Evolutionary conservation across 2,329 filamentous ascomycete species (phyloP), one percentile per base, ranked within the genome.

Genomic region (Penicillium psychrosexuale): DNA sequence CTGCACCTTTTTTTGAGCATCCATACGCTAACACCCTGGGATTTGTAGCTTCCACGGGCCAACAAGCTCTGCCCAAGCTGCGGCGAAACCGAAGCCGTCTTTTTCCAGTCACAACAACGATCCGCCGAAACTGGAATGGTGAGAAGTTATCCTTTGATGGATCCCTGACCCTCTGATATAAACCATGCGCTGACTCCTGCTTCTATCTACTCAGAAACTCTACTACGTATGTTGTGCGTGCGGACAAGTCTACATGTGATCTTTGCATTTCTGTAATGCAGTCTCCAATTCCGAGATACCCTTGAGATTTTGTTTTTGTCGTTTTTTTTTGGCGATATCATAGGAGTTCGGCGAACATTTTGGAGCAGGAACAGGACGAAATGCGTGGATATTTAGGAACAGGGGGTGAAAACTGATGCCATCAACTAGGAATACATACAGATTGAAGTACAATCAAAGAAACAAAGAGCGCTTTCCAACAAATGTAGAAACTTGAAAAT

Each of bases 51-150:
- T 74, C 94, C 94, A 61, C 88, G 92, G 68, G 87, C 91, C 67
- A 90, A 91, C 72, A 91, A 89, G 77, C 82, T 83, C 57, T 99
- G 94, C 78, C 91, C 91, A 49, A 83, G 81, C 65, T 99, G 95
- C 80, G 82, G 84, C 63, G 89, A 94, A 74, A 85, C 86, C 65
- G 92, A 97, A 77, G 91, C 92, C 43, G 95, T 99, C 57, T 99
- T 96, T 79, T 99, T 99, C 80, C 94, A 99, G 79, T 97, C 92
- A 59, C 94, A 99, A 73, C 92, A 97, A 79, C 89, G 94, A 76
- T 96, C 89, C 65, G 90, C 91, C 46, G 92, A 97, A 75, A 99
- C 94, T 42, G 94, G 94, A 78, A 99, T 99, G 94, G 94, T 97
- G 77, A 81, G 89, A 39, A 40, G 37, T 39, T 36, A 38, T 33